Evolutionary conservation across 208 protist genomes (phyloP).

Genomic region (Cochliopodium minus): DNA sequence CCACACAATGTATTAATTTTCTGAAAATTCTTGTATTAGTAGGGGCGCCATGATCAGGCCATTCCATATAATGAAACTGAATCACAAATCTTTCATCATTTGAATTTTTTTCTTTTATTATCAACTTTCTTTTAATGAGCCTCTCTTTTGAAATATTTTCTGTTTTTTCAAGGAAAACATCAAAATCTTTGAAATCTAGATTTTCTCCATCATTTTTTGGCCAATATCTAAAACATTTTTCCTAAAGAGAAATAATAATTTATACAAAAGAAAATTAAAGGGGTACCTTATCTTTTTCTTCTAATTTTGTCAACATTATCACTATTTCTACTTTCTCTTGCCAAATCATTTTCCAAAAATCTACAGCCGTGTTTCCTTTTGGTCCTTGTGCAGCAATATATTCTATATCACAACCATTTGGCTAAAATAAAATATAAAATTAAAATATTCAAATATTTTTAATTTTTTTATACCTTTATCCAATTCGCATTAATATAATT

Average conservation of each 20-base stretch:
- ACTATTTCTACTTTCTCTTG: not conserved
- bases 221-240: constrained; percentile 2
- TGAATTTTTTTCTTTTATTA: no score
- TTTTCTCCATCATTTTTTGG: not conserved
- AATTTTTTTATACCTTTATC: no score
- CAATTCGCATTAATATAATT: no score
- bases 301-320: not conserved
- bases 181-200: not conserved
- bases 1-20: not conserved
- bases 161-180: not conserved
- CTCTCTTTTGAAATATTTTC: no score
- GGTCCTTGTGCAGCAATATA: constrained; percentile 5
- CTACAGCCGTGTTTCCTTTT: not conserved
- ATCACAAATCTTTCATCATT: not conserved
- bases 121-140: no score
- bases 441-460: no score
- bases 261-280: no score
- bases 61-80: not conserved
- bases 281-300: not conserved
- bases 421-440: no score
- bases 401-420: no score
- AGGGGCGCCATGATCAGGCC: not conserved
- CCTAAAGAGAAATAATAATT: no score
- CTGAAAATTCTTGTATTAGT: not conserved
- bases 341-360: constrained; percentile 10